Base-by-base conservation (phyloP, 495 filamentous ascomycete species). In the Letharia columbiana region DNA sequence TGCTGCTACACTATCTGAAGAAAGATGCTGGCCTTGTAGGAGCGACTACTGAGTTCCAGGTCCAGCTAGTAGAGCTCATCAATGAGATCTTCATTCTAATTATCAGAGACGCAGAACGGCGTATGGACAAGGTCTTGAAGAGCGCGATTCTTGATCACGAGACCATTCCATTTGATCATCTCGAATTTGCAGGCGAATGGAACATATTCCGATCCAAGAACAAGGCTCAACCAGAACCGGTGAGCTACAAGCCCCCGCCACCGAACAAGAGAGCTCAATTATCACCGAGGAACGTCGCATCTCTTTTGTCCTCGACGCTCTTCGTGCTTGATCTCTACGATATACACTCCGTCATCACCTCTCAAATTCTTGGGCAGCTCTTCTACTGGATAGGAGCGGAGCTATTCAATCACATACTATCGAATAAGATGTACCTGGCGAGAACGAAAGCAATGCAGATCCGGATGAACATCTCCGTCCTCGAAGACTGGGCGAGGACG, bases 81-180 rank as follows among this genome's bases (percentile, higher is more conserved):
- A 97, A 98, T 71, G 94, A 99, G 74, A 98, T 99, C 41, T 99
- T 97, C 74, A 94, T 98, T 68, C 82, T 98, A n/a, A 96, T 99
- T 68, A 96, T 97, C 67, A 81, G 94, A 69, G 94, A 99, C 74
- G 94, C 94, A n/a, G 95, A 99, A 77, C 83, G 94, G 67, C 86
- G 94, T 52, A 91, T 99, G 82, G 95, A 99, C 77, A 97, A 96
- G 75, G 89, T 95, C 39, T 76, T 99, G 60, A 94, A 97, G 74
- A 79, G 83, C 50, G 91, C 92, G 18, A 94, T 99, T 87, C 82
- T 99, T 58, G 93, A 98, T 69, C 95, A 98, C 74, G 94, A 99
- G 77, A 98, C 92, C 23, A 99, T 99, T 59, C 95, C 95, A 11
- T 92, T 99, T 68, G 91, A 96, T 70, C 93, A 96, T 73, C 87